Base-by-base conservation (phyloP, 441 rosid genomes). In the Syzygium malaccense region DNA sequence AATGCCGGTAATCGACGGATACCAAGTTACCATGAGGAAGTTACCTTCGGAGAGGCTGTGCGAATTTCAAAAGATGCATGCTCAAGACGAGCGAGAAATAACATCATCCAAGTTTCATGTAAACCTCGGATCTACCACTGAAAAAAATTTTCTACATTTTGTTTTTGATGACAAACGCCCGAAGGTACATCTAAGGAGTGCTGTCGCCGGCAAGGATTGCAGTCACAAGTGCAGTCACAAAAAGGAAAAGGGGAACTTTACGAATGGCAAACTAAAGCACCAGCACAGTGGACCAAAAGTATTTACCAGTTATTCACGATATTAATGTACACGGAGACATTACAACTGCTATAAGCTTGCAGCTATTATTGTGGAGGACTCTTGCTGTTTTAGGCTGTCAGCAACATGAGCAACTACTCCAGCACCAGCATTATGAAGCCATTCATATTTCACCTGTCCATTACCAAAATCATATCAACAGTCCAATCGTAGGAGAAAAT, bases 331-430 rank as follows among this genome's bases (percentile, higher is more conserved):
- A 88, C 78, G 19, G 20, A n/a, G 33, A 33, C 87, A 86, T n/a
- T 58, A 71, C 58, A 48, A 55, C 53, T 85, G 89, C 93, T 95
- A 97, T 90, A 97, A 93, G 93, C 93, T 95, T 84, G 97, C 94
- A 33, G 95, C 88, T 18, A 96, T 88, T 75, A 89, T 91, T 3
- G 95, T 48, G 53, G 95, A 88, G 28, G 97, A 90, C 86, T 97
- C 99, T 90, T 95, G 96, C 86, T 95, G 98, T 95, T 92, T 95
- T 87, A 97, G 89, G 93, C 94, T 95, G 93, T 97, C 99, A 2
- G 99, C 99, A 33, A 97, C 99, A 92, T 97, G 99, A 14, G 98
- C 95, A 87, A 97, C 92, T 60, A 97, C 99, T 83, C 99, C 99
- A 20, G 93, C 91, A 60, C 99, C 99, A 64, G 99, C 99, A 91